Percentiles rank a stretch among this genome's conserved stretches.
These are phyloP conservation scores for Glycine soja DNA, from an alignment of 306 rosid genomes.

Conservation along the genomic window DNA sequence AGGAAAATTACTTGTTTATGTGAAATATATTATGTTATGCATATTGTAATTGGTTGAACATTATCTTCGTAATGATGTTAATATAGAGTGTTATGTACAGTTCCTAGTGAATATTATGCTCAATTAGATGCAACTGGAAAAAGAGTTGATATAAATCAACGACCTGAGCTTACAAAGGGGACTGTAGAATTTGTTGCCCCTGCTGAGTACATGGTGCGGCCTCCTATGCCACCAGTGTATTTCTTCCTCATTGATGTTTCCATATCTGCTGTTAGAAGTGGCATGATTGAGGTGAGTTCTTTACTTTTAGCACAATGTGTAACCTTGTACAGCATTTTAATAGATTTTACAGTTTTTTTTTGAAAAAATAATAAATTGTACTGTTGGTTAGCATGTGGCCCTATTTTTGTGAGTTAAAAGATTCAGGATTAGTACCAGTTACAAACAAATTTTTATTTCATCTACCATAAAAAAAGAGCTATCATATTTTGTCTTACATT, in stretches of 20 bases:
- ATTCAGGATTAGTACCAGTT: slow-evolving; percentile 23
- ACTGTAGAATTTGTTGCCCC: slow-evolving; percentile 99
- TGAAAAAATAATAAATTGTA: background rate
- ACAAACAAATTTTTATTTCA: slow-evolving; percentile 36
- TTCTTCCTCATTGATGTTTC: slow-evolving; percentile 98
- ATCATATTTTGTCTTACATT: slow-evolving; percentile 26
- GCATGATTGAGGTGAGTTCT: slow-evolving; percentile 89
- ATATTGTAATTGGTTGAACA: slow-evolving; percentile 10
- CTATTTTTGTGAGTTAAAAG: slow-evolving; percentile 18
- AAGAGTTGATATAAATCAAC: slow-evolving; percentile 90
- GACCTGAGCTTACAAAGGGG: slow-evolving; percentile 89
- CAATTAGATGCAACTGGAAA: slow-evolving; percentile 91
- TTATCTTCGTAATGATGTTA: slow-evolving; percentile 33
- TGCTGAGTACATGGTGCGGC: slow-evolving; percentile 99
- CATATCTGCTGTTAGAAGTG: slow-evolving; percentile 94
- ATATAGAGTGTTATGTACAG: slow-evolving; percentile 55
- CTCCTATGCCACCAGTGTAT: slow-evolving; percentile 98
- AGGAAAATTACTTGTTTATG: no score
- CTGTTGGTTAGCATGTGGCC: slow-evolving; percentile 5
- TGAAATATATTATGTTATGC: background rate
- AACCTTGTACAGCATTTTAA: slow-evolving; percentile 16
- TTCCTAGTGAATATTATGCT: slow-evolving; percentile 92
- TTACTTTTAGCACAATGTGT: slow-evolving; percentile 7
- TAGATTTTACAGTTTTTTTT: background rate
- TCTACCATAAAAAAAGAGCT: slow-evolving; percentile 30